Evolutionary conservation across 2,329 filamentous ascomycete species (phyloP).

Genomic region (Purpureocillium lavendulum): DNA sequence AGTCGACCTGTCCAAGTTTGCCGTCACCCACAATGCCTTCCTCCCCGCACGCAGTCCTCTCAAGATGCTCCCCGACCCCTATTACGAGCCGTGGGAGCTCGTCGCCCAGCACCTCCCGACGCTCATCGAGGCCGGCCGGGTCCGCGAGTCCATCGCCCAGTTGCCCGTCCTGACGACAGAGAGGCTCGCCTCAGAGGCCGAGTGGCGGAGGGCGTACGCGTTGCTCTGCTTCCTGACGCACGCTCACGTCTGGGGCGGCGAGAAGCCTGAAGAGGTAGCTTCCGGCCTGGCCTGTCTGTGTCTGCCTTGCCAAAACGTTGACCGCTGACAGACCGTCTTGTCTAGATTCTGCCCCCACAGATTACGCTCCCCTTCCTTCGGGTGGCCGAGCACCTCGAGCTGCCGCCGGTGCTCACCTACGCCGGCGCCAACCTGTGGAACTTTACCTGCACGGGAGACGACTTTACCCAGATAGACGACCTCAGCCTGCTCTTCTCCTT

Average conservation of each 20-base stretch:
- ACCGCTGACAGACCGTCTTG: background rate
- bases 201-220: conserved; percentile 77
- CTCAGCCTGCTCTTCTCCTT: conserved; percentile 71
- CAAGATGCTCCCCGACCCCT: conserved; percentile 53
- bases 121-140: conserved; percentile 53
- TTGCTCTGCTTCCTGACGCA: conserved; percentile 74
- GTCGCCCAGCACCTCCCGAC: conserved; percentile 59
- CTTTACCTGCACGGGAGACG: conserved; percentile 49
- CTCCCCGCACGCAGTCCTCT: conserved; percentile 65
- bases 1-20: conserved; percentile 24
- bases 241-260: conserved; percentile 83
- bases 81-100: conserved; percentile 75
- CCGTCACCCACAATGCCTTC: conserved; percentile 58
- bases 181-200: conserved; percentile 51
- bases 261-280: conserved; percentile 61
- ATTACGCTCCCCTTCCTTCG: conserved; percentile 70
- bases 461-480: conserved; percentile 59
- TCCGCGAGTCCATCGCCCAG: conserved; percentile 54
- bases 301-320: background rate
- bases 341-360: conserved; percentile 58
- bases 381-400: conserved; percentile 64
- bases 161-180: conserved; percentile 65
- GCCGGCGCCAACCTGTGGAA: conserved; percentile 87
- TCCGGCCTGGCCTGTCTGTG: no score
- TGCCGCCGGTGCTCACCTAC: conserved; percentile 87